phyloP scores from a whole-genome alignment of 2,329 filamentous ascomycete species.

The Colletotrichum sp. region DNA sequence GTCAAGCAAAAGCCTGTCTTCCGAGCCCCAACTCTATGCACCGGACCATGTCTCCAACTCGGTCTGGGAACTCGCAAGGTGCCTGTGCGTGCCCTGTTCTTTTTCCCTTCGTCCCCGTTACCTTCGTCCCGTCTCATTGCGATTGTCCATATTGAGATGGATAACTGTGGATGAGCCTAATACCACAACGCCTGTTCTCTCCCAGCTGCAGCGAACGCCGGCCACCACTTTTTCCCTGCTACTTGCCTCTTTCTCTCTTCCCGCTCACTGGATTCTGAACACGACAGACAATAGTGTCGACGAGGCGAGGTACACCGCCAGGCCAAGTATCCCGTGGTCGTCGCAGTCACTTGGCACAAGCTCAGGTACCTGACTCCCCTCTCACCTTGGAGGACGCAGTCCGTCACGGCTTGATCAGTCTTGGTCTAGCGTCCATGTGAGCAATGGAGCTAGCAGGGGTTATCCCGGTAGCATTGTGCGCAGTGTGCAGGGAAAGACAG shows the following conservation, averaged over 20 bases:
- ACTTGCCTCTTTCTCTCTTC: not conserved
- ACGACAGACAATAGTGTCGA: not conserved
- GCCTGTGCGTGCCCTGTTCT: slow-evolving; percentile 1
- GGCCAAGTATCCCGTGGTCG: not conserved
- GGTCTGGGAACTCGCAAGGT: not conserved
- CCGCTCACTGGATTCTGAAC: not conserved
- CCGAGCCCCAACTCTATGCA: not conserved
- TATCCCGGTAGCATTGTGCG: slow-evolving; percentile 23
- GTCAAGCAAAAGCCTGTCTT: not conserved
- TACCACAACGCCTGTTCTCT: not conserved
- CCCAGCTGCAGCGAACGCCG: not conserved
- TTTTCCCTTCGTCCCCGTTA: not conserved
- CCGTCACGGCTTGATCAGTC: slow-evolving; percentile 4
- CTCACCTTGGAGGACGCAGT: slow-evolving; percentile 11
- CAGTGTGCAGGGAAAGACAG: slow-evolving; percentile 2
- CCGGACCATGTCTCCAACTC: not conserved
- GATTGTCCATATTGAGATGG: slow-evolving; percentile 8
- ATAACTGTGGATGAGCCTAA: slow-evolving; percentile 4
- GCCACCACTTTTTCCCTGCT: not conserved
- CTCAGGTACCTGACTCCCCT: slow-evolving; percentile 5
- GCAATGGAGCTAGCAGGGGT: slow-evolving; percentile 28
- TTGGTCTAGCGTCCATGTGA: slow-evolving; percentile 23
- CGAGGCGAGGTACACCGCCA: slow-evolving; percentile 6
- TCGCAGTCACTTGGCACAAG: slow-evolving; percentile 8
- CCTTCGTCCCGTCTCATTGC: slow-evolving; percentile 11